Conservation (phyloP, 1,139 yeast species). For the Candida buenavistaensis region DNA sequence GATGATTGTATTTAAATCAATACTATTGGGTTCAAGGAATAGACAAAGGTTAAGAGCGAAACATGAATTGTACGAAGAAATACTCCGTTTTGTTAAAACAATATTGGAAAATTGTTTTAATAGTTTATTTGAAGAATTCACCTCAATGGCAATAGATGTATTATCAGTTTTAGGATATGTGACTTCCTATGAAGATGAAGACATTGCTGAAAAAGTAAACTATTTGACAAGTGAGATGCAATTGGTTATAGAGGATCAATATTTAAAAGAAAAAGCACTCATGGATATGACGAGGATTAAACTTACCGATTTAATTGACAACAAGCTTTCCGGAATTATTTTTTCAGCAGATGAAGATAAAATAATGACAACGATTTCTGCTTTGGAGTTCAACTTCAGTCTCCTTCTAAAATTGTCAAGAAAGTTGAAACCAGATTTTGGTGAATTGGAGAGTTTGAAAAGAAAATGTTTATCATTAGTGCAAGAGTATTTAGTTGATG, state of each 20-base stretch:
- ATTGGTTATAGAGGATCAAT: constrained; percentile 1
- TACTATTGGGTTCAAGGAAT: constrained; percentile 17
- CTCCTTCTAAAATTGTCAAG: constrained; percentile 20
- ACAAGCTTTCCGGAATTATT: constrained; percentile 23
- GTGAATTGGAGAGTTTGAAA: constrained; percentile 13
- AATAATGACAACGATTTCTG: constrained; percentile 25
- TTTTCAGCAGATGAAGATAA: constrained; percentile 37
- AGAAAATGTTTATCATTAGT: constrained; percentile 16
- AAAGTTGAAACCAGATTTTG: constrained; percentile 7
- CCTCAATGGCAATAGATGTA: constrained; percentile 33
- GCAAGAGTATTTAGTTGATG: constrained; percentile 19
- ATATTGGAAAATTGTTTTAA: constrained; percentile 31
- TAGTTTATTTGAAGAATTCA: constrained; percentile 33
- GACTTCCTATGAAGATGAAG: constrained; percentile 14
- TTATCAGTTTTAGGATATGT: constrained; percentile 23
- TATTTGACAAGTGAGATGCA: constrained; percentile 3
- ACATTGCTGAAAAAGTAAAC: constrained; percentile 7
- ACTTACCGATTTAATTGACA: constrained; percentile 25
- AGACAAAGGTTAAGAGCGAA: constrained; percentile 24
- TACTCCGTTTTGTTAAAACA: constrained; percentile 24
- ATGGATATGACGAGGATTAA: constrained; percentile 20
- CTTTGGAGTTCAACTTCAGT: constrained; percentile 33
- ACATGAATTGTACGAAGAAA: constrained; percentile 21
- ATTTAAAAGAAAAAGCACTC: constrained; percentile 11
- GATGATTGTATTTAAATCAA: constrained; percentile 28